phyloP scores from a whole-genome alignment of 2,329 filamentous ascomycete genomes.

The Xylariaceae sp. region DNA sequence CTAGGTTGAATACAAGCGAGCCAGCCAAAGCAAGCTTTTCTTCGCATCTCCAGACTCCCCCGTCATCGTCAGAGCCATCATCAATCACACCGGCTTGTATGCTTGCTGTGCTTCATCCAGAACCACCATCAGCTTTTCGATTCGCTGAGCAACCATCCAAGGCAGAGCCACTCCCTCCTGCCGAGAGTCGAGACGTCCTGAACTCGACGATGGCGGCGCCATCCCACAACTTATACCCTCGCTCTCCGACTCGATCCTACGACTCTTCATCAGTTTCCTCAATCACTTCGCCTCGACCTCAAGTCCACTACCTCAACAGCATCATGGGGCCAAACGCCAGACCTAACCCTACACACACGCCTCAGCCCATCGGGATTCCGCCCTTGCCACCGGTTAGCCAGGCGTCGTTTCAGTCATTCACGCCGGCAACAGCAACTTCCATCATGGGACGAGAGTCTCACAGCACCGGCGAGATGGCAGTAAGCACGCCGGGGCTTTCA shows the following conservation, averaged over 20 bases:
- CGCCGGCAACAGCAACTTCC: conserved; percentile 45
- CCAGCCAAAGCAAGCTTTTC: conserved; percentile 22
- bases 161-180: conserved; percentile 34
- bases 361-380: conserved; percentile 51
- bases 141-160: conserved; percentile 37
- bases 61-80: conserved; percentile 19
- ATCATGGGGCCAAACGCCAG: conserved; percentile 49
- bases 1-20: conserved; percentile 24
- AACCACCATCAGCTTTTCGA: conserved; percentile 35
- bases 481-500: conserved; percentile 48
- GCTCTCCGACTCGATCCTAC: conserved; percentile 58
- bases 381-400: conserved; percentile 43
- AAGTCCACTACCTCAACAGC: conserved; percentile 48
- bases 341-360: conserved; percentile 43
- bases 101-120: conserved; percentile 39
- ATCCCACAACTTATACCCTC: conserved; percentile 54
- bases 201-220: conserved; percentile 47
- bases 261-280: conserved; percentile 60
- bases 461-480: conserved; percentile 53
- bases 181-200: conserved; percentile 32
- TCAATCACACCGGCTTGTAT: conserved; percentile 27
- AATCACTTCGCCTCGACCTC: conserved; percentile 53
- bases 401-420: conserved; percentile 48
- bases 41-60: conserved; percentile 18
- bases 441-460: conserved; percentile 56